phyloP scores from a whole-genome alignment of 306 rosid genomes.

The Cucurbita moschata region DNA sequence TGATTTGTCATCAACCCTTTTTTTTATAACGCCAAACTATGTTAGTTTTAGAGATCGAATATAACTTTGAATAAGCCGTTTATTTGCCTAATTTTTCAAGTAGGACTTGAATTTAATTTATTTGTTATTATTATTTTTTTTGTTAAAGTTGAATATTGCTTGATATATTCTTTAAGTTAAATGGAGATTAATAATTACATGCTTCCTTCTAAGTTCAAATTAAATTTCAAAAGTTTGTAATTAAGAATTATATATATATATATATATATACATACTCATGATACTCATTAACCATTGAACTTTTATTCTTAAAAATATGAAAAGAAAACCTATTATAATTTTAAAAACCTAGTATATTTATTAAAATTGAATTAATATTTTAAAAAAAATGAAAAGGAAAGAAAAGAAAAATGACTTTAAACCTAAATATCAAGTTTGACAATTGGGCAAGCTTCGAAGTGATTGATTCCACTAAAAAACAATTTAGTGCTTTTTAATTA shows the following conservation, averaged over 20 bases:
- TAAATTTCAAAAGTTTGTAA: not conserved
- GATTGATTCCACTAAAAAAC: not conserved
- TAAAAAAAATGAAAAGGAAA: not conserved
- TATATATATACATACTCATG: too few relatives aligned
- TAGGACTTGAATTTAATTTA: not conserved
- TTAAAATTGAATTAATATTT: not conserved
- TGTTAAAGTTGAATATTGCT: not conserved
- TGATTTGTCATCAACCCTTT: not conserved
- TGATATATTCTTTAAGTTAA: too few relatives aligned
- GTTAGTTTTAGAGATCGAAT: not conserved
- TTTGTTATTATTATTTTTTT: too few relatives aligned
- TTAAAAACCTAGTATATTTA: not conserved
- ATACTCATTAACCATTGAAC: not conserved
- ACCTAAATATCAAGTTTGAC: not conserved
- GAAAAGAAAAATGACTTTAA: not conserved
- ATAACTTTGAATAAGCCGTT: not conserved
- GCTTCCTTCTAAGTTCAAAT: not conserved
- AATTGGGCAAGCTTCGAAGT: not conserved
- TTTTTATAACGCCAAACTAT: not conserved
- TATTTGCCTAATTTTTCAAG: not conserved
- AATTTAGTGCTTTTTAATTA: not conserved
- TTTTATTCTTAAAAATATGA: not conserved
- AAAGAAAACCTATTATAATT: not conserved
- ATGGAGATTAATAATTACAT: not conserved
- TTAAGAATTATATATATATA: too few relatives aligned